Conservation (phyloP, 495 filamentous ascomycete genomes). For the Astrothelium subdiscretum region DNA sequence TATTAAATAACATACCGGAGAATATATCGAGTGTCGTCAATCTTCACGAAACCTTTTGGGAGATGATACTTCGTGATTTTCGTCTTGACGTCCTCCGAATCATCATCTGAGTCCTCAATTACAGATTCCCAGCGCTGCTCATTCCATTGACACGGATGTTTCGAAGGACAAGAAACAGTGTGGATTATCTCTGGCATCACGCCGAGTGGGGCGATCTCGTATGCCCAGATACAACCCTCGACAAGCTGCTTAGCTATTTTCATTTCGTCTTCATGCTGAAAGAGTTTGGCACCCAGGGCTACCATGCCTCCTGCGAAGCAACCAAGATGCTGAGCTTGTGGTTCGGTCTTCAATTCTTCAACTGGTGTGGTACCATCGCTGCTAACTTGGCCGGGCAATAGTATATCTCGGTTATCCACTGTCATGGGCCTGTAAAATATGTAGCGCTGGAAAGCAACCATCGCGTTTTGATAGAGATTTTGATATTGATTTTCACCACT, state of each 20-base stretch:
- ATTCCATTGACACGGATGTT: slow-evolving; percentile 42
- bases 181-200: slow-evolving; percentile 53
- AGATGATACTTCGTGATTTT: slow-evolving; percentile 17
- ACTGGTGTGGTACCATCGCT: slow-evolving; percentile 15
- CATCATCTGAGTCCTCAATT: slow-evolving; percentile 6
- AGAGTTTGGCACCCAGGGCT: slow-evolving; percentile 44
- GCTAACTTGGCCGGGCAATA: slow-evolving; percentile 28
- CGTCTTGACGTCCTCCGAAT: slow-evolving; percentile 4
- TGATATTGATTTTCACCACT: slow-evolving; percentile 27
- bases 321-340: slow-evolving; percentile 41
- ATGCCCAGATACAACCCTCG: slow-evolving; percentile 92
- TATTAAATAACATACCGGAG: slow-evolving; percentile 32
- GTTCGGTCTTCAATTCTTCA: slow-evolving; percentile 15
- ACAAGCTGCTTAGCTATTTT: slow-evolving; percentile 51
- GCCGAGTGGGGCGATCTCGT: slow-evolving; percentile 65
- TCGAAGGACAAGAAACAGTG: slow-evolving; percentile 36
- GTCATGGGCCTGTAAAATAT: slow-evolving; percentile 37
- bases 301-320: slow-evolving; percentile 51
- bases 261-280: slow-evolving; percentile 43
- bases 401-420: slow-evolving; percentile 5
- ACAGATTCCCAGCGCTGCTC: slow-evolving; percentile 29
- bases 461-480: slow-evolving; percentile 30
- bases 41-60: slow-evolving; percentile 13
- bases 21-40: slow-evolving; percentile 40
- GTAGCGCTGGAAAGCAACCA: slow-evolving; percentile 24